Evolutionary conservation across 257 asterid species (phyloP).

Genomic region (Jacaranda copaia): DNA sequence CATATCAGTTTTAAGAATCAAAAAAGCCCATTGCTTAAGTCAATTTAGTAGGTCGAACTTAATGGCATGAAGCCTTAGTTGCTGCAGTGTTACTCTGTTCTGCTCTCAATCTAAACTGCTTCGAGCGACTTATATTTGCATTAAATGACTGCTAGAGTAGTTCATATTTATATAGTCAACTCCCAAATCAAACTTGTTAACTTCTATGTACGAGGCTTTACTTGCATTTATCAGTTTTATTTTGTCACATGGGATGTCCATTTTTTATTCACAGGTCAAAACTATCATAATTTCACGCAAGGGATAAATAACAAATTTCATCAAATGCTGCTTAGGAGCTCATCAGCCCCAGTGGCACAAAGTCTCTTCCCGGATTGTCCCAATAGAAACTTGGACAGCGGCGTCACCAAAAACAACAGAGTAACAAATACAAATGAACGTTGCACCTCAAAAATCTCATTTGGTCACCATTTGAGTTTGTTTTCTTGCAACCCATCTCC

Average conservation of each 20-base stretch:
- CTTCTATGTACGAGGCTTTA: neutral
- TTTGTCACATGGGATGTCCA: constrained; percentile 22
- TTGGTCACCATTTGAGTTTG: constrained; percentile 29
- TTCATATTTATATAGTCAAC: constrained; percentile 2
- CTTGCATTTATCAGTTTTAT: constrained; percentile 23
- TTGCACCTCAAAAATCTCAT: constrained; percentile 25
- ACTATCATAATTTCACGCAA: constrained; percentile 31
- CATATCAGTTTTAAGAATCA: neutral
- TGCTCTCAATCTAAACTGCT: neutral
- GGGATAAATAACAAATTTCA: neutral
- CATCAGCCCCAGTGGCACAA: constrained; percentile 42
- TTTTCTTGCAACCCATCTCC: constrained; percentile 35
- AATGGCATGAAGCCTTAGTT: too few relatives aligned
- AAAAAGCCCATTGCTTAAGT: too few relatives aligned
- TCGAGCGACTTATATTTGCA: neutral
- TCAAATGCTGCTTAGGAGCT: constrained; percentile 44
- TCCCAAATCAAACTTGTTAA: neutral
- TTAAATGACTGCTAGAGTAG: neutral
- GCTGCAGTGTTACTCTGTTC: too few relatives aligned
- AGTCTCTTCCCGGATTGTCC: constrained; percentile 36
- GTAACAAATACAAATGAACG: neutral
- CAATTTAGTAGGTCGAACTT: too few relatives aligned
- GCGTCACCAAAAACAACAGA: neutral
- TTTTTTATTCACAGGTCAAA: constrained; percentile 28
- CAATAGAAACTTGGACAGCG: constrained; percentile 1